Evolutionary conservation across 108 stramenopile genomes (phyloP).

Genomic region (Aureococcus anophagefferens): DNA sequence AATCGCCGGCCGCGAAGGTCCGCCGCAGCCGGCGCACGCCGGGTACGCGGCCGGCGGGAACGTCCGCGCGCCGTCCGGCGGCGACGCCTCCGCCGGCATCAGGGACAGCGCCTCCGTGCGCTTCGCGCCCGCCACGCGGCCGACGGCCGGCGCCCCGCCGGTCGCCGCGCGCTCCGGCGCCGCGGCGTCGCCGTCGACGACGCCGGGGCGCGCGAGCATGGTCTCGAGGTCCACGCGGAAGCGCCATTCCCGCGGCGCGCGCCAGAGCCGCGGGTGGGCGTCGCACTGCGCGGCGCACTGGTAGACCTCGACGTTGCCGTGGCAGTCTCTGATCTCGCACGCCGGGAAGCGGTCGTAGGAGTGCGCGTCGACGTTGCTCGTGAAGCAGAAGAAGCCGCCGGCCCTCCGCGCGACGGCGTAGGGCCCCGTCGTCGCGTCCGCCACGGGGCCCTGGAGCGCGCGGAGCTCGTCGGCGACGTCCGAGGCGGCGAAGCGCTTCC

Average conservation of each 20-base stretch:
- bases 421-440: neutral
- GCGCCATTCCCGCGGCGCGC: neutral
- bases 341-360: conserved; percentile 30
- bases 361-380: conserved; percentile 44
- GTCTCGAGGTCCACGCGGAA: neutral
- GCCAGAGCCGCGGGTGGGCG: conserved; percentile 4
- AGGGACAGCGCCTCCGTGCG: neutral
- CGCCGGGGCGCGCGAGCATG: neutral
- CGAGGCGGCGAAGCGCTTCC: neutral
- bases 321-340: conserved; percentile 38
- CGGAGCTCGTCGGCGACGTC: conserved; percentile 4
- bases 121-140: neutral
- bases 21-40: conserved; percentile 28
- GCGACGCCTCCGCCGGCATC: neutral
- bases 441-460: neutral
- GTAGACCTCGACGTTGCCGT: conserved; percentile 36
- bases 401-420: conserved; percentile 1
- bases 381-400: conserved; percentile 43
- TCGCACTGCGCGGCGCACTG: conserved; percentile 16
- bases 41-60: conserved; percentile 11
- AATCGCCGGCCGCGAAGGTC: conserved; percentile 28
- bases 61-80: conserved; percentile 11
- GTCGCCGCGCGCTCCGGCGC: neutral
- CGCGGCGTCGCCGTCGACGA: neutral
- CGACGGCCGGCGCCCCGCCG: conserved; percentile 13